Evolutionary conservation across 768 basidiomycete genomes (phyloP).

Genomic region (Leccinum subgranulosum): DNA sequence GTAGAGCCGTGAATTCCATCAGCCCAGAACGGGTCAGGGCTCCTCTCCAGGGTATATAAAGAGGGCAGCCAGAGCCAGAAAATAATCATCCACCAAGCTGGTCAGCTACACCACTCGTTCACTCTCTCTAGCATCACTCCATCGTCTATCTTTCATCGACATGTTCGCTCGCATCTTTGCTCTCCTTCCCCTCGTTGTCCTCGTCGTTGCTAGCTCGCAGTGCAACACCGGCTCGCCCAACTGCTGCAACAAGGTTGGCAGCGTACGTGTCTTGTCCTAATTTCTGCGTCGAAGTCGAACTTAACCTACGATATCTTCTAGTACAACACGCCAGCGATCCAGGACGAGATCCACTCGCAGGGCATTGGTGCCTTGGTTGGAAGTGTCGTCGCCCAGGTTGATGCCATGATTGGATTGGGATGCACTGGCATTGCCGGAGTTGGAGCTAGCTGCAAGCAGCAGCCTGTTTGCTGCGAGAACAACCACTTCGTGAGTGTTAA

Average conservation of each 20-base stretch:
- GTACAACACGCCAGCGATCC: background rate
- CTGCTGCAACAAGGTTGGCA: background rate
- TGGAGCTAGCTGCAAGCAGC: background rate
- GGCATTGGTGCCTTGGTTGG: background rate
- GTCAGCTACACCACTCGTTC: background rate
- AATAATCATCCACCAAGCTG: background rate
- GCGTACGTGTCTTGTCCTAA: background rate
- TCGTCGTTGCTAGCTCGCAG: constrained; percentile 4
- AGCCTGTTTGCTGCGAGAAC: background rate
- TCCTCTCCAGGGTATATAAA: too few species aligned
- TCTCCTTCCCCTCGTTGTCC: background rate
- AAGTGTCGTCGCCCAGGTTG: background rate
- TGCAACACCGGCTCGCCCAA: background rate
- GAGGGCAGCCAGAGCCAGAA: too few species aligned
- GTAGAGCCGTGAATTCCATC: too few species aligned
- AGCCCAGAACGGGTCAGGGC: too few species aligned
- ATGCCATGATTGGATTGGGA: background rate
- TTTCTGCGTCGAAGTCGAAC: too few species aligned
- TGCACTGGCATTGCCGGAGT: background rate
- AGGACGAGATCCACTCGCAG: background rate
- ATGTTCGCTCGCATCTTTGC: constrained; percentile 14
- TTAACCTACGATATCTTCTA: background rate
- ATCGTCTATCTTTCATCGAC: background rate
- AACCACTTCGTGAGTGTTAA: background rate
- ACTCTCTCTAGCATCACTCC: background rate